A percentile compares a stretch with the other conserved stretches of the same genome.
Conservation (phyloP, 768 basidiomycete species). For the Amanita rubescens region DNA sequence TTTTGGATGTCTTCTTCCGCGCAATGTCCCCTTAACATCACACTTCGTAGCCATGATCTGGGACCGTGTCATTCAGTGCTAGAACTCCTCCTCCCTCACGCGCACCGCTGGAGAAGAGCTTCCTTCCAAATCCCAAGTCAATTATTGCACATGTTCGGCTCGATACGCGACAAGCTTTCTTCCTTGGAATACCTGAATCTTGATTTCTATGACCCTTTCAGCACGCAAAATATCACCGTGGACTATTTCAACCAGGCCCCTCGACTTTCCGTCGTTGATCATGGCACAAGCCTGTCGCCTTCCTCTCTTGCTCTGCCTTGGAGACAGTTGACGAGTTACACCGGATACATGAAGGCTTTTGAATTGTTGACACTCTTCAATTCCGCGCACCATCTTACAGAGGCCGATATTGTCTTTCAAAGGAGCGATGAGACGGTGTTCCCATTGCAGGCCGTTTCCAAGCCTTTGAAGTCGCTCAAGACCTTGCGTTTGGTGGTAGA, state of each 20-base stretch:
- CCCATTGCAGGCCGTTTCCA: background rate
- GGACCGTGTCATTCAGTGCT: background rate
- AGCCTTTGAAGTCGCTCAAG: background rate
- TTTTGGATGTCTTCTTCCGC: background rate
- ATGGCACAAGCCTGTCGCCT: background rate
- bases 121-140: background rate
- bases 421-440: background rate
- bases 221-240: background rate
- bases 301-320: background rate
- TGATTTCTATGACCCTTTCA: background rate
- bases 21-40: background rate
- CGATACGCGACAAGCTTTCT: background rate
- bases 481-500: background rate
- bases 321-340: background rate
- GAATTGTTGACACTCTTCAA: background rate
- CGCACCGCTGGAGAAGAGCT: background rate
- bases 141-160: background rate
- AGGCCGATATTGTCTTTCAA: background rate
- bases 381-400: background rate
- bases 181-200: background rate
- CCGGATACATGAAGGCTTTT: background rate
- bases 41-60: background rate
- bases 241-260: background rate
- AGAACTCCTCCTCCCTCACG: background rate
- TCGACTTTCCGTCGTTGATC: background rate